Percentiles rank a stretch among this genome's conserved stretches.
Conservation (phyloP, 1,284 basidiomycete species). For the Xerocomus amazonicus region DNA sequence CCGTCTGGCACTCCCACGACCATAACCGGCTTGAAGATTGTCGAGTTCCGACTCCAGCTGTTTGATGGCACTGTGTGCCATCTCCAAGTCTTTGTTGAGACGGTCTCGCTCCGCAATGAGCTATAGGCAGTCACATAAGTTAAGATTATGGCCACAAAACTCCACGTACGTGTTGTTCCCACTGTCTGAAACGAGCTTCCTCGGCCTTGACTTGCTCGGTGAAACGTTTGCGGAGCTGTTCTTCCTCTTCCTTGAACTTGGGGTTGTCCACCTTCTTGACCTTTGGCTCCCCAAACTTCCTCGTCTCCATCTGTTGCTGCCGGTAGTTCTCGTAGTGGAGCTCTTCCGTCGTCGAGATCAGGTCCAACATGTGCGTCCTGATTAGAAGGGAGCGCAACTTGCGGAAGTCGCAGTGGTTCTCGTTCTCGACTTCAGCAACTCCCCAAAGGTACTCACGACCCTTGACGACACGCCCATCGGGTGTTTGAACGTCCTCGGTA, state of each 20-base stretch:
- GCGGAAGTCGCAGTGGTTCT: slow-evolving; percentile 99
- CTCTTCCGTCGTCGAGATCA: slow-evolving; percentile 95
- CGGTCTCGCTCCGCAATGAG: slow-evolving; percentile 95
- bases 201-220: slow-evolving; percentile 99
- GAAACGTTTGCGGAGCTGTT: slow-evolving; percentile 93
- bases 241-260: slow-evolving; percentile 99
- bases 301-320: slow-evolving; percentile 98
- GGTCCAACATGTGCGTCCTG: slow-evolving; percentile 98
- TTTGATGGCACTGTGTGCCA: slow-evolving; percentile 91
- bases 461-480: slow-evolving; percentile 92
- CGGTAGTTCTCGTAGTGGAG: slow-evolving; percentile 98
- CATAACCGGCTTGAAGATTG: slow-evolving; percentile 83
- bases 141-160: slow-evolving; percentile 6
- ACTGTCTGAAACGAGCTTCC: slow-evolving; percentile 96
- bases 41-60: slow-evolving; percentile 86
- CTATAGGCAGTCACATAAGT: slow-evolving; percentile 42
- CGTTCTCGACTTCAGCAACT: slow-evolving; percentile 99
- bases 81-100: slow-evolving; percentile 94
- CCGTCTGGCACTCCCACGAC: slow-evolving; percentile 69
- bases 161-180: slow-evolving; percentile 91
- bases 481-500: slow-evolving; percentile 89
- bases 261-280: slow-evolving; percentile 99
- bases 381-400: slow-evolving; percentile 95
- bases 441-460: slow-evolving; percentile 99
- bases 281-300: slow-evolving; percentile 98